phyloP scores from a whole-genome alignment of 306 rosid genomes.

The Prunus mume region DNA sequence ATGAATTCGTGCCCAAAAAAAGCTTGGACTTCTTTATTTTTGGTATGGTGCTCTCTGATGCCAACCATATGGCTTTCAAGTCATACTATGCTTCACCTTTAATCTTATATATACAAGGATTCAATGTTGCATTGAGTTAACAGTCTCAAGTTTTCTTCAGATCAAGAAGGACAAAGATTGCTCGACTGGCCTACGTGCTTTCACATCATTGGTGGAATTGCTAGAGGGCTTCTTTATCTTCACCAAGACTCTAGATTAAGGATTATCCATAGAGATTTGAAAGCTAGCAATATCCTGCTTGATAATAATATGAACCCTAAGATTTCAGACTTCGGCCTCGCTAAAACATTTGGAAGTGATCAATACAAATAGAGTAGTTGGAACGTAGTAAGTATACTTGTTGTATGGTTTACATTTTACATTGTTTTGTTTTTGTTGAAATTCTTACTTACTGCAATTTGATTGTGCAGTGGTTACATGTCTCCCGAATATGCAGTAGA shows the following conservation, averaged over 20 bases:
- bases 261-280: constrained; percentile 40
- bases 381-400: constrained; percentile 38
- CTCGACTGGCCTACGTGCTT: constrained; percentile 26
- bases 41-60: too few species aligned
- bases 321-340: constrained; percentile 48
- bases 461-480: constrained; percentile 34
- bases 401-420: not conserved
- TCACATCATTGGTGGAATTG: constrained; percentile 27
- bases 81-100: not conserved
- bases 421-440: not conserved
- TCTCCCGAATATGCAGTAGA: constrained; percentile 46
- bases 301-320: constrained; percentile 37
- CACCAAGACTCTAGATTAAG: constrained; percentile 47
- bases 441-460: not conserved
- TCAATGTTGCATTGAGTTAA: not conserved
- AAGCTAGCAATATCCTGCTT: constrained; percentile 42
- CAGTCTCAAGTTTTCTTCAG: not conserved
- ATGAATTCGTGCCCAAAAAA: too few species aligned
- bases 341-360: constrained; percentile 38
- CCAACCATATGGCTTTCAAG: too few species aligned
- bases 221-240: constrained; percentile 39
- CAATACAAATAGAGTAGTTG: constrained; percentile 39
- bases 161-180: not conserved
- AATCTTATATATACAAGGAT: too few species aligned
- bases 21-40: too few species aligned